phyloP scores from a whole-genome alignment of 1,284 basidiomycete genomes.

The Athelia sp. region DNA sequence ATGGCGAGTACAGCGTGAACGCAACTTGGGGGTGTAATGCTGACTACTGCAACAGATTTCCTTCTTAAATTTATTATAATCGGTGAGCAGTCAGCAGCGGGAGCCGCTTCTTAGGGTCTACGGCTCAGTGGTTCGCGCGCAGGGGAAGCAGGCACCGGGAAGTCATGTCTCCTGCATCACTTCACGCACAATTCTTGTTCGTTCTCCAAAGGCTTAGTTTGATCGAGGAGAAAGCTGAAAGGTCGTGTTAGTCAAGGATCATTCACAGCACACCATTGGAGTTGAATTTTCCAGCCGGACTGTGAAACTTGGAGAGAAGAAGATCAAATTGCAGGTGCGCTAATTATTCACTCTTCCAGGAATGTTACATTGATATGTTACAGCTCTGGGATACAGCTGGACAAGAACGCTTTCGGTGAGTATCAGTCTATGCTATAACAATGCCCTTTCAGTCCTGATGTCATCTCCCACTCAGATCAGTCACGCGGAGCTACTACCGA shows the following conservation, averaged over 20 bases:
- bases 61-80: conserved; percentile 98
- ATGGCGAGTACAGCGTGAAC: conserved; percentile 54
- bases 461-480: conserved; percentile 55
- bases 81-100: conserved; percentile 43
- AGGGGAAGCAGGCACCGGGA: conserved; percentile 96
- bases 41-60: conserved; percentile 65
- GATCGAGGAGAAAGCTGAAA: neutral
- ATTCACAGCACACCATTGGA: conserved; percentile 96
- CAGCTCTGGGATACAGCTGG: conserved; percentile 98
- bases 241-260: conserved; percentile 78
- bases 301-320: conserved; percentile 85
- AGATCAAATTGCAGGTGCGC: conserved; percentile 88
- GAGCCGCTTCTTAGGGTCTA: neutral
- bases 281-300: conserved; percentile 93
- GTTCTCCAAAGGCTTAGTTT: conserved; percentile 23
- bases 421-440: conserved; percentile 6
- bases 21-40: conserved; percentile 11
- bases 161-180: conserved; percentile 93
- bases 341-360: conserved; percentile 9
- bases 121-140: conserved; percentile 5
- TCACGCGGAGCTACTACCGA: conserved; percentile 95
- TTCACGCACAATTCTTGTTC: conserved; percentile 92
- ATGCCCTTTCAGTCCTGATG: conserved; percentile 3
- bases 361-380: conserved; percentile 12
- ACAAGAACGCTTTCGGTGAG: conserved; percentile 87